A percentile compares a stretch with the other conserved stretches of the same genome.
Evolutionary conservation across 2,329 filamentous ascomycete genomes (phyloP).

Genomic region (Aspergillus japonicus): DNA sequence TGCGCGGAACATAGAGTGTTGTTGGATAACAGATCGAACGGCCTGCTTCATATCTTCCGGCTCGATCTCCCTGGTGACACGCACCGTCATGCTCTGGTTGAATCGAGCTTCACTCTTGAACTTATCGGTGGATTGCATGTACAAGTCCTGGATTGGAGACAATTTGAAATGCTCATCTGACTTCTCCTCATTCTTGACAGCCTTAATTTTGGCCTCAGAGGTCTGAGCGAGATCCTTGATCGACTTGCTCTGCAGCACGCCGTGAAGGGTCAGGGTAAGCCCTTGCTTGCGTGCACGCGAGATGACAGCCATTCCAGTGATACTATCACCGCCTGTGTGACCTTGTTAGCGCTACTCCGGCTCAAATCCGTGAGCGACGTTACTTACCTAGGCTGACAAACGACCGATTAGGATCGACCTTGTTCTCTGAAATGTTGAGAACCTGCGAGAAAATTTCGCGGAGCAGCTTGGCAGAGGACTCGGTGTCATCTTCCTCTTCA

Average conservation of each 20-base stretch:
- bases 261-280: slow-evolving; percentile 34
- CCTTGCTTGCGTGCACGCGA: slow-evolving; percentile 38
- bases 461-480: slow-evolving; percentile 23
- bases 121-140: slow-evolving; percentile 25
- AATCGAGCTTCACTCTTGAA: slow-evolving; percentile 29
- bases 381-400: slow-evolving; percentile 39
- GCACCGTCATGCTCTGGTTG: slow-evolving; percentile 37
- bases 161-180: slow-evolving; percentile 29
- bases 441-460: slow-evolving; percentile 37
- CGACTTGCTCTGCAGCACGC: slow-evolving; percentile 35
- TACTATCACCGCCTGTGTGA: slow-evolving; percentile 38
- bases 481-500: slow-evolving; percentile 14
- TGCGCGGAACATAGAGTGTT: slow-evolving; percentile 38
- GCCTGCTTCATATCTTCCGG: slow-evolving; percentile 26
- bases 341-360: slow-evolving; percentile 11
- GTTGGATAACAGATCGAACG: slow-evolving; percentile 30
- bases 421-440: slow-evolving; percentile 34
- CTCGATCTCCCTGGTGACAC: slow-evolving; percentile 27
- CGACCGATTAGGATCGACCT: slow-evolving; percentile 34
- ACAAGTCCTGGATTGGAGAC: slow-evolving; percentile 37
- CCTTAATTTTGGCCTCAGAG: slow-evolving; percentile 20
- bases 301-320: slow-evolving; percentile 41
- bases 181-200: slow-evolving; percentile 25
- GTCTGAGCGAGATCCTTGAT: slow-evolving; percentile 31
- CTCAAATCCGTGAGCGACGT: neutral